Percentiles rank a stretch among this genome's conserved stretches.
Conservation (phyloP, 805 yeast species). For the Kodamaea kaohsiungensis region DNA sequence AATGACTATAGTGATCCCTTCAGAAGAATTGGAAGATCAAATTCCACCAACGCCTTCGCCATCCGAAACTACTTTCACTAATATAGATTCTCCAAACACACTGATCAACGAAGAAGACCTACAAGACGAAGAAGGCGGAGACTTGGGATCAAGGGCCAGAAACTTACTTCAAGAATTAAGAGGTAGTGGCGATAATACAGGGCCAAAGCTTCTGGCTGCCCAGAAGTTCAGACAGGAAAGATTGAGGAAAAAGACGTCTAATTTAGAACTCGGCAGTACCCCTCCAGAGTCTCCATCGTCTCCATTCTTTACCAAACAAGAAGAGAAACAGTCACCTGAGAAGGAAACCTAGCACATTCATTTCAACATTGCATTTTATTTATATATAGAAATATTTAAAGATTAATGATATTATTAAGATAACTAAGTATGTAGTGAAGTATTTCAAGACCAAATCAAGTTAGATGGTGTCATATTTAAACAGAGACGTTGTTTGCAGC, state of each 20-base stretch:
- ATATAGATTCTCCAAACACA: not conserved
- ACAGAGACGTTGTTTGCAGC: constrained; percentile 8
- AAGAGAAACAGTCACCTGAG: not conserved
- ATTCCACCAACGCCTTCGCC: constrained; percentile 15
- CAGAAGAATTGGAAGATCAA: constrained; percentile 13
- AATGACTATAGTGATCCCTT: constrained; percentile 10
- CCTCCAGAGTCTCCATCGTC: constrained; percentile 4
- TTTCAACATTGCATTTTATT: constrained; percentile 1
- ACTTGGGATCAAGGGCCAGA: constrained; percentile 60
- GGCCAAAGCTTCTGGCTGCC: constrained; percentile 37
- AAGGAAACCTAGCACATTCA: not conserved
- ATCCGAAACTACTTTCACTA: constrained; percentile 5
- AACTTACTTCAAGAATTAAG: constrained; percentile 62
- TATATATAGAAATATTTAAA: constrained; percentile 1
- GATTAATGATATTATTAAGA: constrained; percentile 4
- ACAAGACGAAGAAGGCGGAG: constrained; percentile 8
- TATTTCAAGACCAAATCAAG: no score
- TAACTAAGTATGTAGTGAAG: not conserved
- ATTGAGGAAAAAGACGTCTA: constrained; percentile 11
- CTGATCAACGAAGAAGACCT: constrained; percentile 1
- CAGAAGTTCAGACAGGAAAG: constrained; percentile 45
- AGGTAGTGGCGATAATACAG: constrained; percentile 23
- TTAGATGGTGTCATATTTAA: not conserved
- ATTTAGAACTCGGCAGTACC: not conserved
- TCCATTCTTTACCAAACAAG: not conserved